A percentile compares a stretch with the other conserved stretches of the same genome.
Conservation (phyloP, 2,329 filamentous ascomycete genomes). For the Diaporthe caulivora region DNA sequence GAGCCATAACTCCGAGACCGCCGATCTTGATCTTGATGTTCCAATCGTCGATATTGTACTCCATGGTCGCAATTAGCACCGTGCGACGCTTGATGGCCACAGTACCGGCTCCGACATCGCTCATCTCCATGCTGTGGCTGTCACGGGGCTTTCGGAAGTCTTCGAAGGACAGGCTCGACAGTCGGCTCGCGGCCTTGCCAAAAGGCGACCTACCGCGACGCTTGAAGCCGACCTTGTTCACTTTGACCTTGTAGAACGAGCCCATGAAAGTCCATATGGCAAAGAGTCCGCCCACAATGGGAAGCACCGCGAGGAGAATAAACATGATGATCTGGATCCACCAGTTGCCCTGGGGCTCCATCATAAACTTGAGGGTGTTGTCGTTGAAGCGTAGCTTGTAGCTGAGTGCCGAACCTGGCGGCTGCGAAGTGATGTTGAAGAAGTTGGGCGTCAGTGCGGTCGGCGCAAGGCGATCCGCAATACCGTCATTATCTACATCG, state of each 20-base stretch:
- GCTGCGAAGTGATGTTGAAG: constrained; percentile 70
- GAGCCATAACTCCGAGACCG: constrained; percentile 78
- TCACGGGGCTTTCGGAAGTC: constrained; percentile 44
- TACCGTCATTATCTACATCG: constrained; percentile 71
- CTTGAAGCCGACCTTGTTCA: constrained; percentile 50
- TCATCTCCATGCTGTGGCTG: constrained; percentile 44
- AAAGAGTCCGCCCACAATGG: constrained; percentile 60
- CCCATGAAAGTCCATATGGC: constrained; percentile 70
- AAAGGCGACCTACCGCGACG: constrained; percentile 47
- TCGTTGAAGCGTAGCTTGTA: constrained; percentile 70
- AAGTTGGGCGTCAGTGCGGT: constrained; percentile 66
- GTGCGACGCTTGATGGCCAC: constrained; percentile 56
- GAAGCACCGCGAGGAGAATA: constrained; percentile 65
- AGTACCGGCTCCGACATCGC: constrained; percentile 37
- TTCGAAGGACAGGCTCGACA: constrained; percentile 49
- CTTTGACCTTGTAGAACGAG: constrained; percentile 69
- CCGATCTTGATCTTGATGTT: constrained; percentile 79
- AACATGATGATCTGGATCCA: constrained; percentile 66
- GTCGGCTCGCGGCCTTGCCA: constrained; percentile 46
- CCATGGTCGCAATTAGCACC: constrained; percentile 78
- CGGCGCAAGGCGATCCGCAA: constrained; percentile 73
- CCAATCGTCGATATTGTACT: constrained; percentile 80
- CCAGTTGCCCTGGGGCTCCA: constrained; percentile 66
- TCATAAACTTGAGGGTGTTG: constrained; percentile 61
- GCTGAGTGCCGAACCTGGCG: constrained; percentile 65